These are phyloP conservation scores for Linnemannia hyalina DNA, from an alignment of 192 early-diverging fungal genomes.

Conservation along the genomic window DNA sequence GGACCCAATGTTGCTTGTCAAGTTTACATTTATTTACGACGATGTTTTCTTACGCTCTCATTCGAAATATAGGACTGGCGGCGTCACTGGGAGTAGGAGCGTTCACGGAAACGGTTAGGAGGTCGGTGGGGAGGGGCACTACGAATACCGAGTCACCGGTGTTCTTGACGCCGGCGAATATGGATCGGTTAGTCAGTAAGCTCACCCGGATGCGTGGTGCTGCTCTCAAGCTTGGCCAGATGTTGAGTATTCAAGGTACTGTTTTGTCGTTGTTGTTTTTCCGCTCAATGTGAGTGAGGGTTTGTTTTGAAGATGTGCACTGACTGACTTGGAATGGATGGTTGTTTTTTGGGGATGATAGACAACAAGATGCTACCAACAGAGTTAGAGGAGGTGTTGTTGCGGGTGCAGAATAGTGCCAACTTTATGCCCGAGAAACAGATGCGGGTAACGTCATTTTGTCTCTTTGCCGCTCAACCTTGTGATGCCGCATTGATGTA, in stretches of 20 bases:
- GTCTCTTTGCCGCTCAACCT: neutral
- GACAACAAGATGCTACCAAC: conserved; percentile 79
- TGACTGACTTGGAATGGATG: neutral
- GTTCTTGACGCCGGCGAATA: conserved; percentile 81
- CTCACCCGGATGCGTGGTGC: conserved; percentile 96
- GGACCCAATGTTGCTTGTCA: neutral
- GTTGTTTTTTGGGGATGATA: neutral
- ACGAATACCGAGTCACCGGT: conserved; percentile 56
- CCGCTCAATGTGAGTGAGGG: neutral
- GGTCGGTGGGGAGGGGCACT: conserved; percentile 39
- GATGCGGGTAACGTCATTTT: conserved; percentile 68
- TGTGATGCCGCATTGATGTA: neutral
- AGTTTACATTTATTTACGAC: neutral
- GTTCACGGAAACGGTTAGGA: conserved; percentile 42
- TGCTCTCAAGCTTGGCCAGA: conserved; percentile 96
- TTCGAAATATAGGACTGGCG: conserved; percentile 15
- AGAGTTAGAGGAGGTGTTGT: conserved; percentile 84
- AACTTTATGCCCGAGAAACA: conserved; percentile 96
- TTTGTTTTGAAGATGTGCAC: neutral
- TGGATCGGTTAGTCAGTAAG: conserved; percentile 88
- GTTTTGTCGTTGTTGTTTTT: neutral
- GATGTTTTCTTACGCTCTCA: neutral
- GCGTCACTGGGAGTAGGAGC: conserved; percentile 31
- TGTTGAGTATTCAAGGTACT: conserved; percentile 94
- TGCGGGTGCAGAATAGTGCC: conserved; percentile 93